Percentiles rank a stretch among this genome's conserved stretches.
Conservation (phyloP, 2,329 filamentous ascomycete genomes). For the Pseudogymnoascus sp. region DNA sequence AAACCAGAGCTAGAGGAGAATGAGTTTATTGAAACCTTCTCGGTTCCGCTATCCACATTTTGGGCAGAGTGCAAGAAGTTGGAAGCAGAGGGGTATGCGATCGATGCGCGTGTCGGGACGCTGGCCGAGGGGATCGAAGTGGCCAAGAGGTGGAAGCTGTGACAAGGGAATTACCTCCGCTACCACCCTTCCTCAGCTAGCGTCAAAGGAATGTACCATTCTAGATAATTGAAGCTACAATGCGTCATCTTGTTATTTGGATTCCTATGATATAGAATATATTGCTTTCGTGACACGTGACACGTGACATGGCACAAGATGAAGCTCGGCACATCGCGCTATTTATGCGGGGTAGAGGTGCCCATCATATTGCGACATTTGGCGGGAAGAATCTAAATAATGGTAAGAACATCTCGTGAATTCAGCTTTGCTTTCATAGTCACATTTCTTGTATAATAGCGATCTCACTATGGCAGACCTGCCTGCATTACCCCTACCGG, state of each 20-base stretch:
- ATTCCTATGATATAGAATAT: background rate
- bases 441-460: background rate
- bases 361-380: background rate
- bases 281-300: background rate
- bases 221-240: background rate
- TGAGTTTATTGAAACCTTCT: conserved; percentile 47
- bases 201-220: background rate
- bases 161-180: background rate
- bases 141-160: conserved; percentile 31
- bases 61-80: conserved; percentile 39
- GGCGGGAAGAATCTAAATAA: background rate
- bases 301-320: background rate
- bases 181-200: background rate
- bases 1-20: conserved; percentile 42
- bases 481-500: conserved; percentile 39
- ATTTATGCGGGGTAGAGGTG: background rate
- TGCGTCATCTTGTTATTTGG: background rate
- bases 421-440: background rate
- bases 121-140: conserved; percentile 34
- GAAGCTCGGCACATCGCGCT: background rate
- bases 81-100: conserved; percentile 34
- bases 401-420: background rate
- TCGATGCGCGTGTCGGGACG: conserved; percentile 34
- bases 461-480: conserved; percentile 22
- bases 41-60: conserved; percentile 37